A percentile compares a stretch with the other conserved stretches of the same genome.
phyloP scores from a whole-genome alignment of 768 basidiomycete genomes.

The Termitomyces sp. region DNA sequence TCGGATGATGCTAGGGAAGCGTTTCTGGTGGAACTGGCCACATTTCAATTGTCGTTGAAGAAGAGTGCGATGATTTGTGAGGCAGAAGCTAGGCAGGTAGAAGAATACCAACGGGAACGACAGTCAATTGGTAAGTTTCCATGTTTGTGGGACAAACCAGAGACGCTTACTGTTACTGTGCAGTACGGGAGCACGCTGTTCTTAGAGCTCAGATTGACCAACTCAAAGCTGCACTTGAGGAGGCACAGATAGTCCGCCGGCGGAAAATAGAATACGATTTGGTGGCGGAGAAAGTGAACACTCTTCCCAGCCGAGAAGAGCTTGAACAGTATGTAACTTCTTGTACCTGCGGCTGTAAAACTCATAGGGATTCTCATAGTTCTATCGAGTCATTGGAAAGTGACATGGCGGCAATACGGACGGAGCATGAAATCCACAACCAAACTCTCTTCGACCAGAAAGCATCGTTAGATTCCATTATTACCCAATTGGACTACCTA shows the following conservation, averaged over 20 bases:
- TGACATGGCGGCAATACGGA: constrained; percentile 69
- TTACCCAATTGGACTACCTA: constrained; percentile 54
- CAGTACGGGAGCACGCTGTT: constrained; percentile 69
- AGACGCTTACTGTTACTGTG: neutral
- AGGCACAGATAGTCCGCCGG: constrained; percentile 69
- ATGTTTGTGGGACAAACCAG: neutral
- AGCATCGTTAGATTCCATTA: constrained; percentile 57
- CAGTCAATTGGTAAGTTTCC: constrained; percentile 60
- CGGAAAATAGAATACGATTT: constrained; percentile 86
- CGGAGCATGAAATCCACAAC: constrained; percentile 71
- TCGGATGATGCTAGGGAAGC: constrained; percentile 74
- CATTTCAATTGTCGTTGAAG: constrained; percentile 69
- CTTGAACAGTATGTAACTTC: constrained; percentile 59
- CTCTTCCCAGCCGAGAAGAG: constrained; percentile 70
- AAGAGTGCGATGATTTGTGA: constrained; percentile 83
- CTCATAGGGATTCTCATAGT: constrained; percentile 27
- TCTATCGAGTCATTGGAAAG: constrained; percentile 66
- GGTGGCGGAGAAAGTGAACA: constrained; percentile 78
- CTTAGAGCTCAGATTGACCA: constrained; percentile 70
- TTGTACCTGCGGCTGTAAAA: neutral
- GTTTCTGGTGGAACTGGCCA: constrained; percentile 71
- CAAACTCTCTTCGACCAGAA: constrained; percentile 66
- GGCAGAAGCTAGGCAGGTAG: constrained; percentile 80
- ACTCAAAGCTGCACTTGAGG: constrained; percentile 69
- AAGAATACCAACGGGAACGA: constrained; percentile 74